Evolutionary conservation across 306 rosid genomes (phyloP).

Genomic region (Arachis hypogaea): DNA sequence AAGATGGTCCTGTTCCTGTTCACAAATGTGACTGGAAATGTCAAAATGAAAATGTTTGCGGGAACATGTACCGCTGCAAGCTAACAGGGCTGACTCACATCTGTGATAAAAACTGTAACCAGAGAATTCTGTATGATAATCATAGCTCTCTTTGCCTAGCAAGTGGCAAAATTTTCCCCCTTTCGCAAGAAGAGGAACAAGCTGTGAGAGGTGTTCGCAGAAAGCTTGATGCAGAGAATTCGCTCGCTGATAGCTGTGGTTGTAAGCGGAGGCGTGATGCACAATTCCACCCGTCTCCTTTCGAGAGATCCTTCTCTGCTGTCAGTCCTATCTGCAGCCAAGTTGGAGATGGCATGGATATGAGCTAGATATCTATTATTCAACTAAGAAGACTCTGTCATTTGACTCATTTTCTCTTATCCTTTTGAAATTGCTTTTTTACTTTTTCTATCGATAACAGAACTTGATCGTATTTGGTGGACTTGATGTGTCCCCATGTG

Average conservation of each 20-base stretch:
- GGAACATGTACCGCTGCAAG: conserved; percentile 96
- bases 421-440: conserved; percentile 40
- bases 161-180: conserved; percentile 75
- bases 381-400: conserved; percentile 51
- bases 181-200: conserved; percentile 74
- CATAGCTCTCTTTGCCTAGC: conserved; percentile 92
- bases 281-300: conserved; percentile 88
- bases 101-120: conserved; percentile 98
- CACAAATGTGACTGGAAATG: conserved; percentile 99
- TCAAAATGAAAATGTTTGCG: conserved; percentile 87
- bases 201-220: conserved; percentile 91
- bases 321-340: conserved; percentile 90
- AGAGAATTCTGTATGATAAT: conserved; percentile 96
- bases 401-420: conserved; percentile 44
- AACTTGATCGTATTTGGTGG: conserved; percentile 64
- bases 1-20: conserved; percentile 64
- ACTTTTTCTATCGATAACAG: conserved; percentile 48
- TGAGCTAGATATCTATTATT: conserved; percentile 60
- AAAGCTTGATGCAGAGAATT: conserved; percentile 74
- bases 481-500: conserved; percentile 59
- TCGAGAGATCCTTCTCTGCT: conserved; percentile 86
- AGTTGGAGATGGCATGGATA: conserved; percentile 94
- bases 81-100: conserved; percentile 95
- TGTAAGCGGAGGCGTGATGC: conserved; percentile 90
- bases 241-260: conserved; percentile 56